phyloP scores from a whole-genome alignment of 768 basidiomycete species.

The Sistotremastrum niveocremeum region DNA sequence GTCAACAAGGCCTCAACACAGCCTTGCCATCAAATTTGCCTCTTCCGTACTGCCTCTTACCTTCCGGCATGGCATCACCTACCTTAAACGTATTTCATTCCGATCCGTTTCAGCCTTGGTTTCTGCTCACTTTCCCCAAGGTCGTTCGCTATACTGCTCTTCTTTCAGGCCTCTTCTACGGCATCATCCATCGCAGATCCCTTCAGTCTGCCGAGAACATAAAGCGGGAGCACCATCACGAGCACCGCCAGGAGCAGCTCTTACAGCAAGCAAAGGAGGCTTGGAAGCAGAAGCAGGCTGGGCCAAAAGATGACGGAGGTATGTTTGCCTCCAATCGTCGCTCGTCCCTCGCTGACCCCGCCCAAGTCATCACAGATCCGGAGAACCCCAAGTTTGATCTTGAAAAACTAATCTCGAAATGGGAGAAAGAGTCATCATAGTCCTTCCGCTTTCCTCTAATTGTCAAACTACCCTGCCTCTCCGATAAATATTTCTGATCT shows the following conservation, averaged over 20 bases:
- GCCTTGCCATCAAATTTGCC: too few relatives aligned
- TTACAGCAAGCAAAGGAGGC: constrained; percentile 82
- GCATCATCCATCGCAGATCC: constrained; percentile 83
- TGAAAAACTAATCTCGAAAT: constrained; percentile 72
- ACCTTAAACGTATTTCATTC: not conserved
- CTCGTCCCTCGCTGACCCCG: too few relatives aligned
- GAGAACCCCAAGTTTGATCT: constrained; percentile 94
- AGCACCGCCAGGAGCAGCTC: constrained; percentile 61
- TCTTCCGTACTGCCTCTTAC: not conserved
- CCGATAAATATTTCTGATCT: too few relatives aligned
- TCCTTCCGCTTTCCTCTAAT: constrained; percentile 11
- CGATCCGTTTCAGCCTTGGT: not conserved
- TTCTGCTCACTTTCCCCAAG: constrained; percentile 25
- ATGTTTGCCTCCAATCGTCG: constrained; percentile 1
- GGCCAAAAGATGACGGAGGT: constrained; percentile 36
- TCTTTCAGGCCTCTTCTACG: constrained; percentile 75
- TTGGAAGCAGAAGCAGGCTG: constrained; percentile 68
- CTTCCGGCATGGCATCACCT: not conserved
- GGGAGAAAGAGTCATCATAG: constrained; percentile 58
- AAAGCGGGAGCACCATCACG: constrained; percentile 59
- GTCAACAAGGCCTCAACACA: too few relatives aligned
- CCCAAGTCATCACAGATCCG: constrained; percentile 77
- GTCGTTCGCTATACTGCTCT: constrained; percentile 93
- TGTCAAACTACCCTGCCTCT: constrained; percentile 12
- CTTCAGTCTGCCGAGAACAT: constrained; percentile 71